These are phyloP conservation scores for Quercus cerris DNA, from an alignment of 306 rosid species.

Conservation along the genomic window DNA sequence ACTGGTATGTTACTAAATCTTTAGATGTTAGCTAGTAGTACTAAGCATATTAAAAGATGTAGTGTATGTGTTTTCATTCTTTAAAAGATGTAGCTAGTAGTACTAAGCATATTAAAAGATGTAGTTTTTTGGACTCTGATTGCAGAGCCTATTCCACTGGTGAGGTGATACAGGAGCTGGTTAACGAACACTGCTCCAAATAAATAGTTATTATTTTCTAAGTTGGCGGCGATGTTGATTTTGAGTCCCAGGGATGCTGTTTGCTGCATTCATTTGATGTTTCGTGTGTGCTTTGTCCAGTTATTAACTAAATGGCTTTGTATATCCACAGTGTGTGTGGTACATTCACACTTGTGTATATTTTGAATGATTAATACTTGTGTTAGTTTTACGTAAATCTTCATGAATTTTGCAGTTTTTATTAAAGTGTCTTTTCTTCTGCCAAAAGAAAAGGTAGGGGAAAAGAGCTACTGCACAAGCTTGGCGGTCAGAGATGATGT, in stretches of 20 bases:
- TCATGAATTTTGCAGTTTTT: not conserved
- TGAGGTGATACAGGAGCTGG: slow-evolving; percentile 22
- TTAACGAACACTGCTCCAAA: slow-evolving; percentile 9
- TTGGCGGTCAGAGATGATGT: not conserved
- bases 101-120: not conserved
- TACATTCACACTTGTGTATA: slow-evolving; percentile 22
- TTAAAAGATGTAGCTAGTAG: not conserved
- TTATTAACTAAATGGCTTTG: slow-evolving; percentile 16
- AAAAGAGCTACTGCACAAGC: not conserved
- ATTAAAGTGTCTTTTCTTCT: not conserved
- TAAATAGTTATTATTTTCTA: slow-evolving; percentile 11
- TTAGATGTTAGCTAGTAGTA: not conserved
- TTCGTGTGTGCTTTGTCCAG: slow-evolving; percentile 30
- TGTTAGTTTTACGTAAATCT: not conserved
- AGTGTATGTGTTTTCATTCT: not conserved
- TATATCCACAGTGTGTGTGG: slow-evolving; percentile 28
- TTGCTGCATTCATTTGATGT: slow-evolving; percentile 12
- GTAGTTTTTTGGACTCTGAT: slow-evolving; percentile 27
- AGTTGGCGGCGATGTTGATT: slow-evolving; percentile 38
- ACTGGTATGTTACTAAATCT: slow-evolving; percentile 48
- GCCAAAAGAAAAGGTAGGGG: not conserved
- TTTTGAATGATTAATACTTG: slow-evolving; percentile 3
- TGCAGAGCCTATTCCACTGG: slow-evolving; percentile 68
- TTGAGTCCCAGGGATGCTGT: slow-evolving; percentile 37
- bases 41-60: not conserved